Base-by-base conservation (phyloP, 1,284 basidiomycete species). In the Pterulicium gracile region DNA sequence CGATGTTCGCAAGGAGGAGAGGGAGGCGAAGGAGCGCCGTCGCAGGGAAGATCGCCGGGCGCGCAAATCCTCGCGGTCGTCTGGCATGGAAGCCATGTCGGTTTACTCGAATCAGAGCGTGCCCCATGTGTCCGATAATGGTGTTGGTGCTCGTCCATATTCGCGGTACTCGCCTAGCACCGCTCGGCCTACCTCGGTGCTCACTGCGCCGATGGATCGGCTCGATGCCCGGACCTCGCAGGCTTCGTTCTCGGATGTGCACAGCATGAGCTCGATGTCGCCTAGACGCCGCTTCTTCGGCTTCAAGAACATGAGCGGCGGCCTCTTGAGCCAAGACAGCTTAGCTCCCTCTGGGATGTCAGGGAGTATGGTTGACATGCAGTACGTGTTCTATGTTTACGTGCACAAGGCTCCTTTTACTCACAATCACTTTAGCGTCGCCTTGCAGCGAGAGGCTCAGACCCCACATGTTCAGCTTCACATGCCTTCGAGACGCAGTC, bases 331-430 rank as follows among this genome's bases (percentile, higher is more conserved):
- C 59, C 79, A 80, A 54, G 84, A 87, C 49, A 88, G 86, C 57
- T 64, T 89, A 41, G 81, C 84, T 1, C 71, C 75, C 14, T 86
- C 85, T 22, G 89, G 88, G 3, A 77, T 82, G 58, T 81, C 80
- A 2, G 81, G 81, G 47, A 88, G 90, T 58, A 90, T 93, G 88
- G 71, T 92, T 58, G 87, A 93, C 60, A 92, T 93, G 90, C 90
- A 93, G 89, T 92, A 66, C 58, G 88, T 82, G 18, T 46, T 41
- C 43, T 24, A 24, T 34, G 41, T 46, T 50, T 49, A 42, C 36
- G 14, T 24, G 35, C 41, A 39, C 47, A 5, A 15, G 20, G 51
- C 43, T 47, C 35, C 36, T 43, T 35, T 40, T 45, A 23, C 24
- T 48, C 20, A 54, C 34, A 27, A 44, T 46, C 46, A 42, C 40